Evolutionary conservation across 1,139 yeast species (phyloP), one percentile per base, ranked within the genome.

Genomic region (Yamadazyma siamensis): DNA sequence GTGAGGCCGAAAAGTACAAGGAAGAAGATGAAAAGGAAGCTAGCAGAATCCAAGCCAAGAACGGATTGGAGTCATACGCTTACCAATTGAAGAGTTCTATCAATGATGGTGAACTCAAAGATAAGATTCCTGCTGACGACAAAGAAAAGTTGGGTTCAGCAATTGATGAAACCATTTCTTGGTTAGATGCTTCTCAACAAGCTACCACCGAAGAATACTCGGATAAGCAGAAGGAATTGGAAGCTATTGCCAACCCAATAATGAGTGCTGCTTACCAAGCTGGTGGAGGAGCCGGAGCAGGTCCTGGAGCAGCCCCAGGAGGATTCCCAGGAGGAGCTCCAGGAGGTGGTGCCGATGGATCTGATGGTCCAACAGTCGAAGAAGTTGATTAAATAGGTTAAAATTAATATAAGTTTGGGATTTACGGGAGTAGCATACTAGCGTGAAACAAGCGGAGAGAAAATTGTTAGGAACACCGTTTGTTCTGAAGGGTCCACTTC

Each of bases 21-120:
- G 65, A 59, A 30, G 67, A 60, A 40, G 66, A 60, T 39, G 66
- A 57, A 40, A 50, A 57, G 40, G 65, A 60, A 50, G 61, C 65
- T 18, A 46, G 51, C 22, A 60, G 67, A 57, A 51, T 53, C 41
- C 53, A 53, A 49, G 77, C 95, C 43, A 85, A 88, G 73, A 88
- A 87, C 67, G 75, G 76, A 33, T 76, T 89, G 51, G 96, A 89
- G 69, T 82, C 87, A 59, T 88, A 86, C 61, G 91, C 95, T 42
- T 86, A 82, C 63, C 74, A 80, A 24, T 74, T 89, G 56, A 84
- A 80, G 71, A 85, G 81, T 67, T 53, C 67, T 25, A 52, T 65
- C 26, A 55, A 52, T 43, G 75, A 69, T 42, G 71, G 71, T 36
- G 66, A 67, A 41, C 56, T 71, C 53, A 73, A 70, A 56, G 73